These are phyloP conservation scores for Singerocomus inundabilis DNA, from an alignment of 1,284 basidiomycete species.

Conservation along the genomic window DNA sequence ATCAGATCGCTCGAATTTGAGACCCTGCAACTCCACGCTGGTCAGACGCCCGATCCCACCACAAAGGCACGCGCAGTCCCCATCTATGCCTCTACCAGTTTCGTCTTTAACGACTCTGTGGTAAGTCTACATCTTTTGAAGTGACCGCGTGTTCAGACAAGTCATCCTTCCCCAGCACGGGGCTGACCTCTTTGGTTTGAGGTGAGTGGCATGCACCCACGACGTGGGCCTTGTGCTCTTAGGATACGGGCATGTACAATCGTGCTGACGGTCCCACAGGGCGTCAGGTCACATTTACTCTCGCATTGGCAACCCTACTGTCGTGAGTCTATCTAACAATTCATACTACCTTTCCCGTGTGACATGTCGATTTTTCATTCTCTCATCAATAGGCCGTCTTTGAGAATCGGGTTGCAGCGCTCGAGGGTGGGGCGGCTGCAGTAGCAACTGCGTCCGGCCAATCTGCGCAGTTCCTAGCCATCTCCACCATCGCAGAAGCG, in stretches of 20 bases:
- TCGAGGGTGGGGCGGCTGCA: slow-evolving; percentile 82
- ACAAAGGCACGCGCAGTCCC: slow-evolving; percentile 82
- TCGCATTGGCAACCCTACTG: slow-evolving; percentile 82
- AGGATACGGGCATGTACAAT: not conserved
- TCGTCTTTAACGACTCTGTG: slow-evolving; percentile 77
- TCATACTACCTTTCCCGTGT: not conserved
- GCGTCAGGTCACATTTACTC: slow-evolving; percentile 75
- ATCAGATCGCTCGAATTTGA: slow-evolving; percentile 60
- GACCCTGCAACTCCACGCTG: slow-evolving; percentile 82
- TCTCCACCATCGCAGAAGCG: slow-evolving; percentile 60
- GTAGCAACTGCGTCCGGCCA: slow-evolving; percentile 80
- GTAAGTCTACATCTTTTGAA: slow-evolving; percentile 32
- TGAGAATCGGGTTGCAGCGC: slow-evolving; percentile 79
- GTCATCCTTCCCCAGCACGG: slow-evolving; percentile 54
- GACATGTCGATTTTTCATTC: not conserved
- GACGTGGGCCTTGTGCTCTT: not conserved
- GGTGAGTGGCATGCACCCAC: slow-evolving; percentile 33
- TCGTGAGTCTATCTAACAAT: slow-evolving; percentile 43
- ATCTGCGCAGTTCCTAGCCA: slow-evolving; percentile 79
- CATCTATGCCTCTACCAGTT: slow-evolving; percentile 78
- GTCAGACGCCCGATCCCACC: slow-evolving; percentile 67
- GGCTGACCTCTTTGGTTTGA: slow-evolving; percentile 80
- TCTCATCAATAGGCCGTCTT: slow-evolving; percentile 62
- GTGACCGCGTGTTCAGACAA: not conserved
- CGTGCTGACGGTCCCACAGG: slow-evolving; percentile 32